Evolutionary conservation across 257 asterid genomes (phyloP).

Genomic region (Coffea canephora): DNA sequence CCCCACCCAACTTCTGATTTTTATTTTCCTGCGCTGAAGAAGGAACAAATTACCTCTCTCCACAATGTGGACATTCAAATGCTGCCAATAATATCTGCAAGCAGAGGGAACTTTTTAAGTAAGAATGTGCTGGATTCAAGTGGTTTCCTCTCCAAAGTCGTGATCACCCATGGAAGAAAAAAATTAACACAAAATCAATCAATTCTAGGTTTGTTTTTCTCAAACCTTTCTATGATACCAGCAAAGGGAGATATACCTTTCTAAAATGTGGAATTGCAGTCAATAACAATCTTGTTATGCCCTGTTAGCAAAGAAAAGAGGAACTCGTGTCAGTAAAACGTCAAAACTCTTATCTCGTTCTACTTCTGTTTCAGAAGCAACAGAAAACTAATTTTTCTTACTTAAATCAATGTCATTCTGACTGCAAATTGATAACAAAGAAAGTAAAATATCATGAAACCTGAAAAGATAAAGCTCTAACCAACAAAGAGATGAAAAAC

Average conservation of each 20-base stretch:
- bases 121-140: background rate
- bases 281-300: conserved; percentile 71
- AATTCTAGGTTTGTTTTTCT: background rate
- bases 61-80: conserved; percentile 93
- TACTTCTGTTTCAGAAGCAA: background rate
- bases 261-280: conserved; percentile 89
- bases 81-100: conserved; percentile 87
- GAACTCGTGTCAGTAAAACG: conserved; percentile 13
- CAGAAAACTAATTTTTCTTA: background rate
- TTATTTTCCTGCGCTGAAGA: conserved; percentile 5
- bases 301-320: conserved; percentile 48
- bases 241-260: conserved; percentile 49
- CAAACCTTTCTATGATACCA: background rate
- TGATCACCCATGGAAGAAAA: background rate
- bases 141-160: background rate
- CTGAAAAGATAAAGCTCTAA: background rate
- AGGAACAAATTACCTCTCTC: conserved; percentile 71
- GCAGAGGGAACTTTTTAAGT: conserved; percentile 3
- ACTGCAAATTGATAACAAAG: background rate
- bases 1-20: background rate
- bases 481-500: background rate
- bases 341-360: background rate
- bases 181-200: background rate
- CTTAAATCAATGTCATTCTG: background rate
- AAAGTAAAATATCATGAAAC: background rate